Percentiles rank a stretch among this genome's conserved stretches.
phyloP scores from a whole-genome alignment of 108 stramenopile species.

The Cyclotella atomus region DNA sequence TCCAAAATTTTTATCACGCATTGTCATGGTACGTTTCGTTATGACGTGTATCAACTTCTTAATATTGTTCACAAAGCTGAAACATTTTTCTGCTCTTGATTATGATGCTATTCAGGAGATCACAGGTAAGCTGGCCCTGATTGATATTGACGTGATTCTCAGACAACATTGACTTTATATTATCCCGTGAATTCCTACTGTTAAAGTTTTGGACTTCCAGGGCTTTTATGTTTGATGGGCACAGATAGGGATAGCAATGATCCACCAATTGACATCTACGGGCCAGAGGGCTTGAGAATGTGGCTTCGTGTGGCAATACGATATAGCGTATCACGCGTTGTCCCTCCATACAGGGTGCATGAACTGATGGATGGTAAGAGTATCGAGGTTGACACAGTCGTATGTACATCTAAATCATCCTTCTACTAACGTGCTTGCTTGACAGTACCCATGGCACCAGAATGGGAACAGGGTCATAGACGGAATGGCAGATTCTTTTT shows the following conservation, averaged over 20 bases:
- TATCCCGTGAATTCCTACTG: no score
- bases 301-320: conserved; percentile 91
- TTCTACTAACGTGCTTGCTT: no score
- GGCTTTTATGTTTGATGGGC: conserved; percentile 93
- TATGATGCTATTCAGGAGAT: conserved; percentile 5
- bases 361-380: conserved; percentile 80
- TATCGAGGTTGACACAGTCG: background rate
- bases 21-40: conserved; percentile 77
- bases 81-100: background rate
- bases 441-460: conserved; percentile 87
- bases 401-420: background rate
- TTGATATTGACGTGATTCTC: no score
- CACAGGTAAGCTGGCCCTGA: conserved; percentile 18
- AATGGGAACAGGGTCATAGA: conserved; percentile 66
- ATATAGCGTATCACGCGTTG: conserved; percentile 82
- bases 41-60: background rate
- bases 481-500: conserved; percentile 61
- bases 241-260: conserved; percentile 70
- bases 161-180: no score
- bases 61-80: background rate
- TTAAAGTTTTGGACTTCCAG: conserved; percentile 91
- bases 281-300: conserved; percentile 89
- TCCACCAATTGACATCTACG: conserved; percentile 91
- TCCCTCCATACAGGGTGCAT: conserved; percentile 91
- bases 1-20: conserved; percentile 95